Evolutionary conservation across 371 early-diverging fungal species (phyloP).

Genomic region (Zopfochytrium polystomum): DNA sequence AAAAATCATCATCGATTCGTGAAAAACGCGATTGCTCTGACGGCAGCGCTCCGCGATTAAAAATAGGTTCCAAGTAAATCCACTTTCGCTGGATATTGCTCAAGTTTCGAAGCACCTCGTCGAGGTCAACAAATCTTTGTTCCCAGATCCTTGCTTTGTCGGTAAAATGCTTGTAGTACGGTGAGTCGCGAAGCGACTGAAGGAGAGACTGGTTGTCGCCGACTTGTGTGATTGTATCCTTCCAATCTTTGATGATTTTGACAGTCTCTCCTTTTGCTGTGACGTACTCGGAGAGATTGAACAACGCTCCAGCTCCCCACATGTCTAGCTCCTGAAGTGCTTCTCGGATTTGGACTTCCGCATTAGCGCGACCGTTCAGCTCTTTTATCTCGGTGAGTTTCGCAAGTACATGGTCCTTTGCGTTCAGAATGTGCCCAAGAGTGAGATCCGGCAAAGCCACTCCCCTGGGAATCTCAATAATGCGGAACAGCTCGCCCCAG

Average conservation of each 20-base stretch:
- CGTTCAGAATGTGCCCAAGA: constrained; percentile 38
- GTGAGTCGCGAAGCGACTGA: constrained; percentile 50
- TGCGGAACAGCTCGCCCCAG: constrained; percentile 52
- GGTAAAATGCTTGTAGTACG: constrained; percentile 48
- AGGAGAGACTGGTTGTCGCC: constrained; percentile 55
- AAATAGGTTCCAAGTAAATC: constrained; percentile 58
- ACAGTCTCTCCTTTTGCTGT: constrained; percentile 35
- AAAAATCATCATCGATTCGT: constrained; percentile 46
- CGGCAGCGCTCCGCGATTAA: constrained; percentile 47
- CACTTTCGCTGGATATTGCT: constrained; percentile 50
- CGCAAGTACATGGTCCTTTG: constrained; percentile 23
- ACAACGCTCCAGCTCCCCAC: constrained; percentile 49
- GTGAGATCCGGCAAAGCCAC: constrained; percentile 41
- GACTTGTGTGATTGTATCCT: constrained; percentile 47
- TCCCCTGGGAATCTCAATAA: constrained; percentile 35
- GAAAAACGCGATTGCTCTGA: constrained; percentile 45
- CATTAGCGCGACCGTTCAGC: constrained; percentile 48
- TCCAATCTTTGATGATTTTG: constrained; percentile 54
- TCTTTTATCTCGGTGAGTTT: constrained; percentile 44
- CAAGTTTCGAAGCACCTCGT: constrained; percentile 44
- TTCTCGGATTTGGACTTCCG: constrained; percentile 50
- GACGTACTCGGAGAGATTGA: constrained; percentile 42
- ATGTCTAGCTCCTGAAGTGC: constrained; percentile 55
- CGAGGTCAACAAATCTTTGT: constrained; percentile 42
- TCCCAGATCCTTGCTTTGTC: constrained; percentile 52